phyloP scores from a whole-genome alignment of 805 yeast species.

The Metschnikowia proteae region DNA sequence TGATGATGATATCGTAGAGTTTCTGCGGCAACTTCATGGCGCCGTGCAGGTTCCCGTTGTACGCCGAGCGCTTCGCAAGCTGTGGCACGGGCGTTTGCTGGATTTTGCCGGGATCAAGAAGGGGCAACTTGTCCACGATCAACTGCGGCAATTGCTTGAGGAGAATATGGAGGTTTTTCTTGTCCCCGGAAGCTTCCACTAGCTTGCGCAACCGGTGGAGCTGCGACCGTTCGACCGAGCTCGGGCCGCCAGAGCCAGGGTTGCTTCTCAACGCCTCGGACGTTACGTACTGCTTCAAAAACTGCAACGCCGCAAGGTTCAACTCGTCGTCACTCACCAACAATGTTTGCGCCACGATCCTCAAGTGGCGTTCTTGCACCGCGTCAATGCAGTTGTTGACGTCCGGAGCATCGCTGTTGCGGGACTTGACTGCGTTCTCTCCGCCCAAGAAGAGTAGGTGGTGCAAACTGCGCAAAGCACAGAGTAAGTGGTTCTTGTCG shows the following conservation, averaged over 20 bases:
- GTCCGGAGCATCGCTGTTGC: conserved; percentile 22
- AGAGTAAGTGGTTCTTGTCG: conserved; percentile 68
- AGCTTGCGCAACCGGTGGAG: conserved; percentile 45
- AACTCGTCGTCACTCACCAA: conserved; percentile 71
- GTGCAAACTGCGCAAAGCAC: conserved; percentile 71
- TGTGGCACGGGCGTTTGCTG: conserved; percentile 23
- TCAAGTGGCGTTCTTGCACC: conserved; percentile 39
- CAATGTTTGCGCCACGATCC: conserved; percentile 54
- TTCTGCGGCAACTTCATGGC: conserved; percentile 59
- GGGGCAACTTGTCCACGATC: conserved; percentile 33
- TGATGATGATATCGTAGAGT: conserved; percentile 56
- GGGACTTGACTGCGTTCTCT: conserved; percentile 11
- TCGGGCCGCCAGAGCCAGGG: conserved; percentile 17
- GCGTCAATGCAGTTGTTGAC: conserved; percentile 40
- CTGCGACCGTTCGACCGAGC: conserved; percentile 31
- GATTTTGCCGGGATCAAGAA: conserved; percentile 30
- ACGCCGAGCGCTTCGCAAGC: conserved; percentile 50
- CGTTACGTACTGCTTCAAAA: conserved; percentile 72
- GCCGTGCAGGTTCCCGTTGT: conserved; percentile 50
- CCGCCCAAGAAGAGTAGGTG: conserved; percentile 57
- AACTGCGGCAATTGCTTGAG: conserved; percentile 61
- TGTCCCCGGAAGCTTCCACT: conserved; percentile 45
- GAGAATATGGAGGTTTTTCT: conserved; percentile 48
- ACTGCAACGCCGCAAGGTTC: conserved; percentile 68
- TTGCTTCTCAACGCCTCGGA: conserved; percentile 49